Percentiles rank a stretch among this genome's conserved stretches.
phyloP scores from a whole-genome alignment of 768 basidiomycete genomes.

The Lentinula edodes region DNA sequence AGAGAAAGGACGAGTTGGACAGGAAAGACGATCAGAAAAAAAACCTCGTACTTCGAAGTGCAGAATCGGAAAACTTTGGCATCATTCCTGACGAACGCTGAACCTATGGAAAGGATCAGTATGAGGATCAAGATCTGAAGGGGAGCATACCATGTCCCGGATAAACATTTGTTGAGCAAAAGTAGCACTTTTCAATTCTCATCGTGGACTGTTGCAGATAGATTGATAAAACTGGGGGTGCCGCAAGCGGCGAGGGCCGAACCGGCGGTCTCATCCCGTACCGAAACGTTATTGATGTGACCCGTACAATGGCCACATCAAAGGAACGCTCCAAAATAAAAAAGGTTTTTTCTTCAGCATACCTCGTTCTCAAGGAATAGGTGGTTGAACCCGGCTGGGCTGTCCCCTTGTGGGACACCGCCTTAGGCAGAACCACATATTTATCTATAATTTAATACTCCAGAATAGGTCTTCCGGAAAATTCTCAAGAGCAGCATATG shows the following conservation, averaged over 20 bases:
- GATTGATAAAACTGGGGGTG: not conserved
- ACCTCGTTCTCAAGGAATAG: too few species aligned
- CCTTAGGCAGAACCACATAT: too few species aligned
- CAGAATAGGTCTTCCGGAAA: too few species aligned
- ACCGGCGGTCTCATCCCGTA: too few species aligned
- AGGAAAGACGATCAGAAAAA: not conserved
- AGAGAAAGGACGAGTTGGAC: constrained; percentile 6
- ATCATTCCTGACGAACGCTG: constrained; percentile 96
- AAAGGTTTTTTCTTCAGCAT: too few species aligned
- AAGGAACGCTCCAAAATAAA: too few species aligned
- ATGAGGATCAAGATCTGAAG: not conserved
- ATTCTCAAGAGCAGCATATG: too few species aligned
- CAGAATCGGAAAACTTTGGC: constrained; percentile 98
- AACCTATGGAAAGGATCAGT: constrained; percentile 39
- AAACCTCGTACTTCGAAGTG: constrained; percentile 77
- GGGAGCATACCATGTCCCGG: constrained; percentile 78
- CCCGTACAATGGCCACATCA: too few species aligned
- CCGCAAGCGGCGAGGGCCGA: not conserved
- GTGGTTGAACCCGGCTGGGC: too few species aligned
- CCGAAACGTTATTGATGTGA: too few species aligned
- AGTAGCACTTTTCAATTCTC: constrained; percentile 98
- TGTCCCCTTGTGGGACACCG: too few species aligned
- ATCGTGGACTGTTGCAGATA: constrained; percentile 33
- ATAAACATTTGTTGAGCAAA: constrained; percentile 95
- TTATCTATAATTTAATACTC: too few species aligned